phyloP scores from a whole-genome alignment of 2,329 filamentous ascomycete species.

The Ascochyta fabae region DNA sequence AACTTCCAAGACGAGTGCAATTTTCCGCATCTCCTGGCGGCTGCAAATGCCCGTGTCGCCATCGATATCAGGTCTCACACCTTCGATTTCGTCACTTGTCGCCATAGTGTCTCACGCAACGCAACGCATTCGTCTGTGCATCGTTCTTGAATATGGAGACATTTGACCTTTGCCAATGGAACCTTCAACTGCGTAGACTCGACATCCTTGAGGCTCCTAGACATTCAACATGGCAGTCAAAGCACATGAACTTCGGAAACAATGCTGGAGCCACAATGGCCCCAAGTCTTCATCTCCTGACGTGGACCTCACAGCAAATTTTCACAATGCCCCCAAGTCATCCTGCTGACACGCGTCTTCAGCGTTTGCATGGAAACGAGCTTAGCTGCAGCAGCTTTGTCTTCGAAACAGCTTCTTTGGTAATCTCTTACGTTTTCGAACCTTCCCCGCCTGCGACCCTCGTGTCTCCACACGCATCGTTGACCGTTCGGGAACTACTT shows the following conservation, averaged over 20 bases:
- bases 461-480: constrained; percentile 31
- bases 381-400: constrained; percentile 27
- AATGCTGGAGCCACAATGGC: not conserved
- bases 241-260: no score
- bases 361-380: constrained; percentile 29
- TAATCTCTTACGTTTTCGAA: constrained; percentile 48
- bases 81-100: constrained; percentile 32
- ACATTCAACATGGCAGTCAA: not conserved
- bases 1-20: constrained; percentile 18
- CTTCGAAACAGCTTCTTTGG: constrained; percentile 29
- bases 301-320: constrained; percentile 27
- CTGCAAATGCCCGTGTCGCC: constrained; percentile 26
- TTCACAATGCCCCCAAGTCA: constrained; percentile 25
- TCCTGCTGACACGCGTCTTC: constrained; percentile 27
- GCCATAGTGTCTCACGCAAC: constrained; percentile 19
- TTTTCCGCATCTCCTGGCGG: constrained; percentile 22
- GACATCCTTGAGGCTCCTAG: not conserved
- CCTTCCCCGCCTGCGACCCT: constrained; percentile 43
- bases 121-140: constrained; percentile 5
- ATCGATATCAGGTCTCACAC: constrained; percentile 28
- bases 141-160: not conserved
- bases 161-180: not conserved
- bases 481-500: constrained; percentile 39
- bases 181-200: not conserved
- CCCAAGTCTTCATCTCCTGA: constrained; percentile 6